phyloP scores from a whole-genome alignment of 768 basidiomycete genomes.

The Sarcodon sp. region DNA sequence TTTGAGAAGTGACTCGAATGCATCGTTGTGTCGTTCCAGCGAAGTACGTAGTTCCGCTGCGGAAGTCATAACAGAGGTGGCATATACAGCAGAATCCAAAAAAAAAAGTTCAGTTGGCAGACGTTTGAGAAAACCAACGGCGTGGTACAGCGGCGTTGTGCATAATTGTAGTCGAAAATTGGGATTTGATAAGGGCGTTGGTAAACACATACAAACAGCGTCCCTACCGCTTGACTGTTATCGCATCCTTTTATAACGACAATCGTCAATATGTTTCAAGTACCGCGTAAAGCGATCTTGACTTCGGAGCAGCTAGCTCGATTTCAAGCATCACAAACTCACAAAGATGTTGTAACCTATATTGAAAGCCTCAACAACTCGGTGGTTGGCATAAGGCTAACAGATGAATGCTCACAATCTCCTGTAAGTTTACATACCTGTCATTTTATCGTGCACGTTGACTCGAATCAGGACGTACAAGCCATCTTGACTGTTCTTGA shows the following conservation, averaged over 20 bases:
- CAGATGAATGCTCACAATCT: conserved; percentile 42
- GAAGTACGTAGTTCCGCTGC: conserved; percentile 38
- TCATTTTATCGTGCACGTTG: not conserved
- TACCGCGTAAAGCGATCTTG: conserved; percentile 64
- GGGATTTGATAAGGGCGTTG: too few species aligned
- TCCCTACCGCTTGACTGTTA: not conserved
- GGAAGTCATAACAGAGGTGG: conserved; percentile 19
- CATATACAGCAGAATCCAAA: too few species aligned
- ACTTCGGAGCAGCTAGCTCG: conserved; percentile 63
- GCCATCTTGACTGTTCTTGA: conserved; percentile 55
- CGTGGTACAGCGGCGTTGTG: too few species aligned
- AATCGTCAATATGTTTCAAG: conserved; percentile 23
- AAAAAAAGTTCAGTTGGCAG: too few species aligned
- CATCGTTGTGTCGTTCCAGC: conserved; percentile 73
- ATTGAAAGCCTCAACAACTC: conserved; percentile 66
- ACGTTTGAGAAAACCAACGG: too few species aligned
- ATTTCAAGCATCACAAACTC: conserved; percentile 70
- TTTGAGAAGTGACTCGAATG: conserved; percentile 71
- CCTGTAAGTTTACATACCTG: conserved; percentile 32
- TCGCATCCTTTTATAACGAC: conserved; percentile 4
- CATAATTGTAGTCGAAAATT: too few species aligned
- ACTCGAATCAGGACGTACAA: conserved; percentile 37
- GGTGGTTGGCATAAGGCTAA: conserved; percentile 66
- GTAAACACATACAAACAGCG: not conserved
- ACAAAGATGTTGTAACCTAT: conserved; percentile 53